Base-by-base conservation (phyloP, 352 stramenopile genomes). In the Phytophthora lateralis region DNA sequence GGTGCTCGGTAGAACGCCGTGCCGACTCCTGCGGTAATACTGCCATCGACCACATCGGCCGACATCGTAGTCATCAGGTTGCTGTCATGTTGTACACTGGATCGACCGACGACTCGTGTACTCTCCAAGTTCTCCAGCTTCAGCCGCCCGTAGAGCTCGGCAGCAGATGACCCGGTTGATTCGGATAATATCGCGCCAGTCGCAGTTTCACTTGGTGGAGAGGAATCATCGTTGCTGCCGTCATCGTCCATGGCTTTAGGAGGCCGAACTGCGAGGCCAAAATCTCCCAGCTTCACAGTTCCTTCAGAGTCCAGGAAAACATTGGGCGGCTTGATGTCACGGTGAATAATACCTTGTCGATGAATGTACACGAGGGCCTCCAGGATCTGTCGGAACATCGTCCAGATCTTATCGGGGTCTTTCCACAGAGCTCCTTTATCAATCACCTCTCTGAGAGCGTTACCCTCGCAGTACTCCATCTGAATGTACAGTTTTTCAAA, bases 351-450 rank as follows among this genome's bases (percentile, higher is more conserved):
- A 10, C 88, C 88, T 56, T 97, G 85, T 3, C 82, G 76, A 67
- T 99, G 96, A 41, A 99, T 98, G 63, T 98, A 99, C 32, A 84
- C 81, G 21, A 98, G 85, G 14, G 93, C 96, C 69, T 98, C 95
- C 12, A 98, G 69, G 30, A 98, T 98, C 68, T 99, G 95, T 6
- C 93, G 90, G 37, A 98, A 91, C 41, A 98, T 83, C 30, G 89
- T 97, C 95, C 94, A 98, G 27, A 98, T 93, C 57, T 96, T 94
- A 56, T 95, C 85, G 2, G 80, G 73, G n/a, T 93, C 75, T 69
- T 89, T 78, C 54, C 73, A 92, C 24, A 98, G 66, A 0, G 68
- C 66, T 14, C 80, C 81, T 44, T 98, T 89, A 64, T 99, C 95
- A 57, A 98, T 98, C 32, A 98, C 81, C 41, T 98, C 91, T 52